phyloP scores from a whole-genome alignment of 2,329 filamentous ascomycete species.

The Cordyceps fumosorosea region DNA sequence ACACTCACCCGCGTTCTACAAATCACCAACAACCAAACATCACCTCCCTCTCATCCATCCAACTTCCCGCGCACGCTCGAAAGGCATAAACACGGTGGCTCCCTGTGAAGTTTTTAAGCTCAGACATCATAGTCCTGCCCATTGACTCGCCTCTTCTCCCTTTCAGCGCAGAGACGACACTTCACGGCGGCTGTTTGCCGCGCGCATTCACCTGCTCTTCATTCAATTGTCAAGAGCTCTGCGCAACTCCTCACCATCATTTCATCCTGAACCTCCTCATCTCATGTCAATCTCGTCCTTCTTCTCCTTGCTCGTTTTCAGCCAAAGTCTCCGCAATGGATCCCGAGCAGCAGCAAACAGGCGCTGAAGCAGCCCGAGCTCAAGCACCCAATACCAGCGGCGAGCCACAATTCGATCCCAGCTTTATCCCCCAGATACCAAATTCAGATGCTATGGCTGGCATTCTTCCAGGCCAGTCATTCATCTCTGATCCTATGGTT shows the following conservation, averaged over 20 bases:
- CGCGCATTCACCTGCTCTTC: not conserved
- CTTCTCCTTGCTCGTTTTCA: not conserved
- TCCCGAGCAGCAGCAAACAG: not conserved
- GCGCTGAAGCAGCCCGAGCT: not conserved
- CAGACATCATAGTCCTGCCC: not conserved
- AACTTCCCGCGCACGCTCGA: not conserved
- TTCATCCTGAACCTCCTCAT: not conserved
- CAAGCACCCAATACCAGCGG: slow-evolving; percentile 14
- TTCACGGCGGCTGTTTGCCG: slow-evolving; percentile 4
- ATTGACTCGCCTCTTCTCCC: not conserved
- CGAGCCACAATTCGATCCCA: slow-evolving; percentile 18
- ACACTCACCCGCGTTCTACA: not conserved
- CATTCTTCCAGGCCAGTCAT: slow-evolving; percentile 10
- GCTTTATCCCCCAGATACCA: slow-evolving; percentile 18
- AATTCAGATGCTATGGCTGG: slow-evolving; percentile 20
- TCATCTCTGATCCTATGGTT: not conserved
- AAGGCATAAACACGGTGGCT: not conserved
- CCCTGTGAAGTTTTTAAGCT: not conserved
- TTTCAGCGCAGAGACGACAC: not conserved
- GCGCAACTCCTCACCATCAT: not conserved
- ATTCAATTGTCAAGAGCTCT: not conserved
- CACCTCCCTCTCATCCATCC: not conserved
- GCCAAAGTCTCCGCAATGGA: not conserved
- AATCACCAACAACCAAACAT: not conserved
- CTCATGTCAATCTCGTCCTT: not conserved